Evolutionary conservation across 148 eudicot species (phyloP).

Genomic region (Silene uniflora): DNA sequence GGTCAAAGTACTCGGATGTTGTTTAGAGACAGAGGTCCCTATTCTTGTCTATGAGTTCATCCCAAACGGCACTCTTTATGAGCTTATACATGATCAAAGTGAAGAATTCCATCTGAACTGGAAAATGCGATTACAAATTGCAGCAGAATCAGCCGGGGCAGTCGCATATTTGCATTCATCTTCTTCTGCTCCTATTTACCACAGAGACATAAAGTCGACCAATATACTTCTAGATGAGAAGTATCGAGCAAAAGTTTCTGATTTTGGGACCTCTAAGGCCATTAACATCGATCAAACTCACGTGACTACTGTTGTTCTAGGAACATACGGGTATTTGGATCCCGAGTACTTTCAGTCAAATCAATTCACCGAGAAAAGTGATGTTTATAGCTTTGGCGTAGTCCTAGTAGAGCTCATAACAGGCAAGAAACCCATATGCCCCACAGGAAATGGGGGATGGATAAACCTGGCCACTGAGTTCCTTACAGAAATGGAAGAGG

Average conservation of each 20-base stretch:
- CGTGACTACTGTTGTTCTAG: constrained; percentile 16
- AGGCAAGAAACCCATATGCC: constrained; percentile 28
- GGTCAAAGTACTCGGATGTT: constrained; percentile 15
- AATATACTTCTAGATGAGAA: constrained; percentile 21
- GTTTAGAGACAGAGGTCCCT: constrained; percentile 26
- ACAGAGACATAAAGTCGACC: constrained; percentile 19
- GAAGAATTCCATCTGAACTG: constrained; percentile 19
- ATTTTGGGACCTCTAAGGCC: constrained; percentile 19
- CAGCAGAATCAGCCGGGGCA: constrained; percentile 22
- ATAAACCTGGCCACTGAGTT: constrained; percentile 27
- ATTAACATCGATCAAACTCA: constrained; percentile 22
- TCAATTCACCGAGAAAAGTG: constrained; percentile 34
- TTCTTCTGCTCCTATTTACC: constrained; percentile 16
- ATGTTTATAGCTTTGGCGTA: constrained; percentile 35
- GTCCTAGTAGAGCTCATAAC: constrained; percentile 35
- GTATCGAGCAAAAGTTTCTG: constrained; percentile 21
- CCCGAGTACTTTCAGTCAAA: constrained; percentile 32
- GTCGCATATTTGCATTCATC: constrained; percentile 21
- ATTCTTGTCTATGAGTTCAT: constrained; percentile 19
- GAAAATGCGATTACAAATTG: constrained; percentile 26
- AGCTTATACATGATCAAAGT: constrained; percentile 9
- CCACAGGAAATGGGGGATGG: constrained; percentile 22
- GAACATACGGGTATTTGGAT: constrained; percentile 29
- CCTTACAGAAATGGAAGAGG: constrained; percentile 18
- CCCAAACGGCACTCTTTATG: constrained; percentile 18